phyloP scores from a whole-genome alignment of 495 filamentous ascomycete genomes.

The Annulohypoxylon nitens region DNA sequence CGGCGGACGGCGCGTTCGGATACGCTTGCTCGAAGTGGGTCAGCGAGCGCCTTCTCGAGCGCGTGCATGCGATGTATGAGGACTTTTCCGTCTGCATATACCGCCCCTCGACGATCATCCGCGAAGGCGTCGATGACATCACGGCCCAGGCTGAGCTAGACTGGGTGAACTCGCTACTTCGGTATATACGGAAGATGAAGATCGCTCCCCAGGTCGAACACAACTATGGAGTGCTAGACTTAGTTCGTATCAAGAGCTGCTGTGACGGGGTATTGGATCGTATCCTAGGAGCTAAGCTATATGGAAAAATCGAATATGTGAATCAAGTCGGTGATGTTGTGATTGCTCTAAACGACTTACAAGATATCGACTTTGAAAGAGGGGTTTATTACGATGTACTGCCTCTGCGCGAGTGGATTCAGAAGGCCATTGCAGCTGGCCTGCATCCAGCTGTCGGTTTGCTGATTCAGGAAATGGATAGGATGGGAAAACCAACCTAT shows the following conservation, averaged over 20 bases:
- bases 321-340: background rate
- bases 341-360: background rate
- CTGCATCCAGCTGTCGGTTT: background rate
- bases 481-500: background rate
- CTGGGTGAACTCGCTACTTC: constrained; percentile 44
- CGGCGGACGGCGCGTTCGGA: constrained; percentile 35
- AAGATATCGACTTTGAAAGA: background rate
- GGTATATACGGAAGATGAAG: constrained; percentile 26
- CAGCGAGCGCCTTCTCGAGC: constrained; percentile 34
- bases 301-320: background rate
- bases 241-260: constrained; percentile 17
- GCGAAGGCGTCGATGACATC: constrained; percentile 29
- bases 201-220: constrained; percentile 28
- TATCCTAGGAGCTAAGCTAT: background rate
- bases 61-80: background rate
- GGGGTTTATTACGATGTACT: background rate
- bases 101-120: constrained; percentile 47
- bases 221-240: constrained; percentile 34
- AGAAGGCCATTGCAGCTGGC: background rate
- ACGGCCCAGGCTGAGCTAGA: constrained; percentile 31
- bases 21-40: constrained; percentile 44
- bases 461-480: background rate
- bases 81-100: constrained; percentile 35
- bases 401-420: background rate
- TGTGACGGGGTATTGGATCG: background rate